Conservation (phyloP, 1,284 basidiomycete genomes). For the Kalmanozyma brasiliensis region DNA sequence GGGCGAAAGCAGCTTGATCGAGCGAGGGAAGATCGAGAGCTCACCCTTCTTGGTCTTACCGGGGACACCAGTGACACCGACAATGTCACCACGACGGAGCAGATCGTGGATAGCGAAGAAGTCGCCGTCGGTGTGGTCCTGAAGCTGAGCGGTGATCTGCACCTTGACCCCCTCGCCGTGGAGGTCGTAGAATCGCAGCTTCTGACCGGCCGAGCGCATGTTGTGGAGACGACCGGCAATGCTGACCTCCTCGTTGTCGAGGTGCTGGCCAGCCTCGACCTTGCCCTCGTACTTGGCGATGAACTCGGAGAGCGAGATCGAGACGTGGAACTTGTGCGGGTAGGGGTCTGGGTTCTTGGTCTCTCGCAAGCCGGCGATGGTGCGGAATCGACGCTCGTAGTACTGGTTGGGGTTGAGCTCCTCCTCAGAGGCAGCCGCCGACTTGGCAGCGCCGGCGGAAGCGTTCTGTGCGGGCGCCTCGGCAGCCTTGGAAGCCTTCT, state of each 20-base stretch:
- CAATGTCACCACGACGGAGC: slow-evolving; percentile 94
- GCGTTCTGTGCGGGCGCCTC: slow-evolving; percentile 37
- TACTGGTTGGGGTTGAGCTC: slow-evolving; percentile 77
- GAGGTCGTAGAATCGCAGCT: slow-evolving; percentile 94
- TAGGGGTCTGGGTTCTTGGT: slow-evolving; percentile 87
- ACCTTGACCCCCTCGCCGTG: slow-evolving; percentile 92
- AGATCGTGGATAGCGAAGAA: slow-evolving; percentile 83
- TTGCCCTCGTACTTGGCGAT: slow-evolving; percentile 79
- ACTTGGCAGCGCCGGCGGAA: slow-evolving; percentile 27
- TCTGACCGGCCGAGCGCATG: slow-evolving; percentile 83
- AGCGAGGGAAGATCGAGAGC: slow-evolving; percentile 85
- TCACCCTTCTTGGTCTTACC: slow-evolving; percentile 96
- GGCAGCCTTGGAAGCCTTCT: slow-evolving; percentile 78
- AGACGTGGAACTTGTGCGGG: slow-evolving; percentile 98
- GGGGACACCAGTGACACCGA: slow-evolving; percentile 89
- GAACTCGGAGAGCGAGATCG: slow-evolving; percentile 80
- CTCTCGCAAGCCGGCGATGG: slow-evolving; percentile 86
- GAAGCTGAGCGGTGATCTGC: slow-evolving; percentile 91
- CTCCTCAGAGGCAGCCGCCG: slow-evolving; percentile 52
- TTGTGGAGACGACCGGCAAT: slow-evolving; percentile 92
- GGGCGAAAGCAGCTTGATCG: slow-evolving; percentile 89
- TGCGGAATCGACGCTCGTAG: slow-evolving; percentile 88
- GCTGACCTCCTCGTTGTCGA: slow-evolving; percentile 70
- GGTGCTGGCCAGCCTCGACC: slow-evolving; percentile 59
- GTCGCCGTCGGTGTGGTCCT: slow-evolving; percentile 73